phyloP scores from a whole-genome alignment of 2,329 filamentous ascomycete genomes.

The Sarocladium brachiariae region DNA sequence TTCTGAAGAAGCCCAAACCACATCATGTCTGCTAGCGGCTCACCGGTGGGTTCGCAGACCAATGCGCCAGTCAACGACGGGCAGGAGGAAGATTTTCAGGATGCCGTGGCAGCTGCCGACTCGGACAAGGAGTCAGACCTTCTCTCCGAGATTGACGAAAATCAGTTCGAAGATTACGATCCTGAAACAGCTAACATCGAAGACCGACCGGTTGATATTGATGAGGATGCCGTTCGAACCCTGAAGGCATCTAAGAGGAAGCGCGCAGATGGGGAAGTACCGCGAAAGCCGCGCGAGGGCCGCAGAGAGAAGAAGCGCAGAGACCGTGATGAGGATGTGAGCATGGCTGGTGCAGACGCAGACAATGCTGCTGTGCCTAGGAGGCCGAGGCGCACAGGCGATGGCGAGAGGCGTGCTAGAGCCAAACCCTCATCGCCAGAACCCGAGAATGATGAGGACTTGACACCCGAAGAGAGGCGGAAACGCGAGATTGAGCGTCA shows the following conservation, averaged over 20 bases:
- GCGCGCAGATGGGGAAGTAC: constrained; percentile 53
- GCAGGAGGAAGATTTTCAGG: constrained; percentile 33
- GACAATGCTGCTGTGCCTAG: constrained; percentile 37
- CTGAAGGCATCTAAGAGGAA: constrained; percentile 61
- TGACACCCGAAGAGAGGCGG: constrained; percentile 79
- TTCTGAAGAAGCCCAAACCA: constrained; percentile 10
- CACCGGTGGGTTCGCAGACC: constrained; percentile 30
- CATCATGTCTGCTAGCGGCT: constrained; percentile 41
- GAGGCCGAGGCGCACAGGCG: constrained; percentile 39
- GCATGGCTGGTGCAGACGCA: constrained; percentile 37
- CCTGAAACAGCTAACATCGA: constrained; percentile 56
- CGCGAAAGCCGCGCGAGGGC: constrained; percentile 70
- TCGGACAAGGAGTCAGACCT: constrained; percentile 52
- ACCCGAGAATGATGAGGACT: constrained; percentile 66
- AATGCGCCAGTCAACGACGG: constrained; percentile 33
- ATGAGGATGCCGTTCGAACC: constrained; percentile 57
- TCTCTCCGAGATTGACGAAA: constrained; percentile 62
- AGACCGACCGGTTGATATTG: constrained; percentile 58
- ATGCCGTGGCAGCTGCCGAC: constrained; percentile 33
- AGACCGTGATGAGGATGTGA: constrained; percentile 42
- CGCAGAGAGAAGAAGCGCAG: constrained; percentile 59
- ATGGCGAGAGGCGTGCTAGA: constrained; percentile 42
- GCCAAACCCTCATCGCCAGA: constrained; percentile 40
- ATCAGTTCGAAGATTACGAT: constrained; percentile 65
- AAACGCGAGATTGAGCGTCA: constrained; percentile 77